phyloP scores from a whole-genome alignment of 1,139 yeast genomes.

The Saccharomyces hybrid region DNA sequence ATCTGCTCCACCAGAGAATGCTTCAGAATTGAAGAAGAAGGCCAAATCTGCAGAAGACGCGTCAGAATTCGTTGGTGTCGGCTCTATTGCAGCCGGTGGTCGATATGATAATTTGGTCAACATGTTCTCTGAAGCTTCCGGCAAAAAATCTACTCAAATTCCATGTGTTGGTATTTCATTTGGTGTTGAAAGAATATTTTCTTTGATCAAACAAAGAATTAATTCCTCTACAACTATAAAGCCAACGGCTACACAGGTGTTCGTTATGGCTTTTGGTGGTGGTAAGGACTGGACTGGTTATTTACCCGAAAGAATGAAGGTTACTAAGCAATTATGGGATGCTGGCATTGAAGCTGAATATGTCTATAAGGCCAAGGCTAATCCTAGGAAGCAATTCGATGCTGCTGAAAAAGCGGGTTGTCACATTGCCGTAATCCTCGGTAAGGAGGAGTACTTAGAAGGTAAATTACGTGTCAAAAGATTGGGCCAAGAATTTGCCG shows the following conservation, averaged over 20 bases:
- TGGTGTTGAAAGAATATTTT: constrained; percentile 92
- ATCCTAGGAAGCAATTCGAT: constrained; percentile 91
- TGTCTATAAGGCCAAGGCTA: constrained; percentile 85
- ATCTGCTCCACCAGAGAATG: constrained; percentile 87
- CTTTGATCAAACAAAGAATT: constrained; percentile 71
- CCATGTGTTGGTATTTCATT: constrained; percentile 97
- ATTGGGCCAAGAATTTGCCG: constrained; percentile 81
- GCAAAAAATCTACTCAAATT: constrained; percentile 69
- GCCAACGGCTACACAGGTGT: constrained; percentile 85
- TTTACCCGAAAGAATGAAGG: constrained; percentile 80
- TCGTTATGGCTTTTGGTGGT: constrained; percentile 96
- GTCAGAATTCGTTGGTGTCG: constrained; percentile 94
- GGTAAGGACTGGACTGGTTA: constrained; percentile 94
- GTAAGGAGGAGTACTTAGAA: constrained; percentile 78
- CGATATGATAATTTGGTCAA: constrained; percentile 94
- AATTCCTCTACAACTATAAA: constrained; percentile 54
- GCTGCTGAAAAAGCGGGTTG: constrained; percentile 96
- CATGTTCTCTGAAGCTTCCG: constrained; percentile 80
- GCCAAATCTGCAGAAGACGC: constrained; percentile 66
- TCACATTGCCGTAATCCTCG: constrained; percentile 82
- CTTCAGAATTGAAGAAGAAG: constrained; percentile 54
- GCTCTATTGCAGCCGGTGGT: constrained; percentile 98
- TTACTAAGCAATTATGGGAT: constrained; percentile 76
- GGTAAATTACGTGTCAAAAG: constrained; percentile 81
- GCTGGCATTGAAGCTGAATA: constrained; percentile 88